phyloP scores from a whole-genome alignment of 148 eudicot genomes.

The Persicaria tinctoria region DNA sequence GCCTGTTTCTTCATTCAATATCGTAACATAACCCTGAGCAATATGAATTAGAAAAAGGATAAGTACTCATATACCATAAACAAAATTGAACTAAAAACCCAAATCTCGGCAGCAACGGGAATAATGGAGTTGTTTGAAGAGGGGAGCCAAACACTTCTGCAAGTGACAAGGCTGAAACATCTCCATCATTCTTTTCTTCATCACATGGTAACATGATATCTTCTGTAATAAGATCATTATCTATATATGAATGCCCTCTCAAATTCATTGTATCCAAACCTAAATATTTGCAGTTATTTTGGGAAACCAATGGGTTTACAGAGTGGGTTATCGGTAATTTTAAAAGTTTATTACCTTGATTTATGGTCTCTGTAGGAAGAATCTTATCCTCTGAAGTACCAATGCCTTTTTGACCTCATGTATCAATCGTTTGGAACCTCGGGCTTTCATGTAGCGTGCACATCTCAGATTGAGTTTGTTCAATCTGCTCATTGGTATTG shows the following conservation, averaged over 20 bases:
- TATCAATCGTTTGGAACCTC: not conserved
- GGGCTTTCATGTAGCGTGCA: slow-evolving; percentile 37
- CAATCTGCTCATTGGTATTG: slow-evolving; percentile 40
- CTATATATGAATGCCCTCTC: not conserved
- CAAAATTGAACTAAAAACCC: no score
- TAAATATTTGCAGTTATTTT: not conserved
- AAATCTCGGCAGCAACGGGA: no score
- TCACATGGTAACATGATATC: slow-evolving; percentile 25
- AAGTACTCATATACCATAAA: not conserved
- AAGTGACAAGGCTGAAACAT: slow-evolving; percentile 24
- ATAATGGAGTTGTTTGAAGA: slow-evolving; percentile 72
- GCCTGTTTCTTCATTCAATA: slow-evolving; percentile 27
- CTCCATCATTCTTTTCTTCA: slow-evolving; percentile 16
- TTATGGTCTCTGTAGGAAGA: not conserved
- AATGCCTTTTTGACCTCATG: not conserved
- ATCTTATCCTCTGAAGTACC: not conserved
- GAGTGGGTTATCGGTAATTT: not conserved
- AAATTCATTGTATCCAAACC: not conserved
- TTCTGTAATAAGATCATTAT: slow-evolving; percentile 14
- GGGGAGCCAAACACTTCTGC: slow-evolving; percentile 69
- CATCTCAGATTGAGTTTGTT: slow-evolving; percentile 40
- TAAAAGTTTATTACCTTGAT: not conserved
- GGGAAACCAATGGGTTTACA: not conserved
- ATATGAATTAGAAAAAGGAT: not conserved
- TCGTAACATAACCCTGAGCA: slow-evolving; percentile 20